phyloP scores from a whole-genome alignment of 192 early-diverging fungal species.

The Backusella morwellensis region DNA sequence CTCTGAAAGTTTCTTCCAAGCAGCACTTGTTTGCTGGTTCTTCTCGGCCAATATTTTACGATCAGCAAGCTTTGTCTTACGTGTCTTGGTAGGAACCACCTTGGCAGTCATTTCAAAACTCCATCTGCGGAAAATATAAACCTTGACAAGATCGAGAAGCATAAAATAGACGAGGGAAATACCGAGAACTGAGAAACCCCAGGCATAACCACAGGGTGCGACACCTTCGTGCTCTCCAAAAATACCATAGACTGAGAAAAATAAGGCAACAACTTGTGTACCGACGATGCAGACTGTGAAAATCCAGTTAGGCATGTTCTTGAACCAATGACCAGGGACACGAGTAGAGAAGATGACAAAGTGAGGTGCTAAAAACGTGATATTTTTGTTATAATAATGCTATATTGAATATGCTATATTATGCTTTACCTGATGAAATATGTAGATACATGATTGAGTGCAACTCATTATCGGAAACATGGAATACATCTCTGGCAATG shows the following conservation, averaged over 20 bases:
- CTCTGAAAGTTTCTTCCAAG: conserved; percentile 38
- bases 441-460: conserved; percentile 94
- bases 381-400: background rate
- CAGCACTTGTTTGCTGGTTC: conserved; percentile 43
- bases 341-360: conserved; percentile 96
- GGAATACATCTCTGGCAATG: conserved; percentile 65
- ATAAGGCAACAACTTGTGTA: conserved; percentile 89
- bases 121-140: conserved; percentile 81
- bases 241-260: conserved; percentile 68
- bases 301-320: conserved; percentile 74
- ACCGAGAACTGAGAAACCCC: conserved; percentile 70
- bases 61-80: conserved; percentile 58
- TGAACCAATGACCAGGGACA: conserved; percentile 83
- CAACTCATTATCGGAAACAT: conserved; percentile 56
- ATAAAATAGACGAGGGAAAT: conserved; percentile 83
- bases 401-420: background rate
- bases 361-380: conserved; percentile 45
- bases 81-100: conserved; percentile 69
- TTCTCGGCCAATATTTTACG: conserved; percentile 48
- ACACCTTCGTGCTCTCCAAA: conserved; percentile 60
- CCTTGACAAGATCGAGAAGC: conserved; percentile 89
- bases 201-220: conserved; percentile 65
- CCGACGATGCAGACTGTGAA: conserved; percentile 83
- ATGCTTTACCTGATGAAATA: conserved; percentile 63
- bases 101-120: conserved; percentile 87